A percentile compares a stretch with the other conserved stretches of the same genome.
Evolutionary conservation across 176 grass and related monocot species (phyloP).

Genomic region (Oryza punctata): DNA sequence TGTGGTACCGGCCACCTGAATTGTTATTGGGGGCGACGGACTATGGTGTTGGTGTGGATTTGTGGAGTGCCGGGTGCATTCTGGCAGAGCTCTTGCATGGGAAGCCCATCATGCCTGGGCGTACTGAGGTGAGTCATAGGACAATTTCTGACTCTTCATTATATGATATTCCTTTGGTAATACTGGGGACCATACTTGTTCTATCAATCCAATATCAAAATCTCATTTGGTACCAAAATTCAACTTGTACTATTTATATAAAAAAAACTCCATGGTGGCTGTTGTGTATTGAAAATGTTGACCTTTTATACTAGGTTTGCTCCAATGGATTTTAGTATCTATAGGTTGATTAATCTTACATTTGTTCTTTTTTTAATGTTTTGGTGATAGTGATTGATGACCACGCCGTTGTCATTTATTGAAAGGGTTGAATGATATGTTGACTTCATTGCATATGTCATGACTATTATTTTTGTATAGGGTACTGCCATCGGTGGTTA

Average conservation of each 20-base stretch:
- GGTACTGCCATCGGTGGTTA: neutral
- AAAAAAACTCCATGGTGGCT: neutral
- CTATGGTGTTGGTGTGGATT: constrained; percentile 55
- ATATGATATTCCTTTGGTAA: constrained; percentile 3
- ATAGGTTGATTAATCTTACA: neutral
- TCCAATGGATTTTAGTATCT: neutral
- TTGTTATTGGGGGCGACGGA: constrained; percentile 56
- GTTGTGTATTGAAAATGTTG: constrained; percentile 33
- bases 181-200: neutral
- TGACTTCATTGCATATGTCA: neutral
- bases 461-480: constrained; percentile 1
- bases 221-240: neutral
- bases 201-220: neutral
- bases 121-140: constrained; percentile 47
- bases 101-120: constrained; percentile 62
- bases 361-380: constrained; percentile 21
- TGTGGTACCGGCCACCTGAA: constrained; percentile 60
- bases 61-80: constrained; percentile 66
- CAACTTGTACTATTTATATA: neutral
- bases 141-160: neutral
- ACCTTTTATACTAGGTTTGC: constrained; percentile 7
- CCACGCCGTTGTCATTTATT: constrained; percentile 23
- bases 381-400: constrained; percentile 1
- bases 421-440: constrained; percentile 12
- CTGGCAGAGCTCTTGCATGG: constrained; percentile 59